These are phyloP conservation scores for Dalbergia oliveri DNA, from an alignment of 306 rosid species.

Conservation along the genomic window DNA sequence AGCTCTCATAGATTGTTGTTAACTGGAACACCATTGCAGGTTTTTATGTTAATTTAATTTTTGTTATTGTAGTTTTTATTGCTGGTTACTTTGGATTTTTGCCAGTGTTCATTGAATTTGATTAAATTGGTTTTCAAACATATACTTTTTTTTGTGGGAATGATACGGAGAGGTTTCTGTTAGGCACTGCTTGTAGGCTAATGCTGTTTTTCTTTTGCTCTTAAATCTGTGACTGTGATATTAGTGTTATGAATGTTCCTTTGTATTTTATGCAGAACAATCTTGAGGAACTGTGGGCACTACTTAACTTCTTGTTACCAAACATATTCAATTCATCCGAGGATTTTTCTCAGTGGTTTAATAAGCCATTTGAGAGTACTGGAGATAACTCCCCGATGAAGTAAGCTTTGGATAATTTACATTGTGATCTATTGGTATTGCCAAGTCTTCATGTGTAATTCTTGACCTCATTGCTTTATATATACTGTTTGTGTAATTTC, in stretches of 20 bases:
- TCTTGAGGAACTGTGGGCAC: conserved; percentile 98
- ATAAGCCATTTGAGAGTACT: conserved; percentile 93
- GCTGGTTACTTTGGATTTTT: conserved; percentile 56
- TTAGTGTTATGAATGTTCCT: conserved; percentile 40
- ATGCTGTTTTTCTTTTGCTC: not conserved
- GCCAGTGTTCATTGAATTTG: conserved; percentile 25
- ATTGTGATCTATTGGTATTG: conserved; percentile 33
- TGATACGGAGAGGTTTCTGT: conserved; percentile 25
- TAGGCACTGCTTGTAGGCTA: conserved; percentile 28
- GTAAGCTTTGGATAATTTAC: conserved; percentile 58
- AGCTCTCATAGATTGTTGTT: conserved; percentile 97
- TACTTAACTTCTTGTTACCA: conserved; percentile 96
- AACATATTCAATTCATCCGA: conserved; percentile 96
- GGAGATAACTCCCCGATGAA: conserved; percentile 94
- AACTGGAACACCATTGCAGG: conserved; percentile 99
- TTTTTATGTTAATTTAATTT: conserved; percentile 29
- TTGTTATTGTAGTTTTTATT: conserved; percentile 33
- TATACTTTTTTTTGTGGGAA: not conserved
- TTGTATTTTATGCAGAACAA: conserved; percentile 63
- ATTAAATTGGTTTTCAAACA: conserved; percentile 2
- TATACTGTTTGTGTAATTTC: conserved; percentile 35
- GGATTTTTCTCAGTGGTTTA: conserved; percentile 99
- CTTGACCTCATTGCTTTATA: conserved; percentile 35
- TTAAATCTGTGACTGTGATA: not conserved
- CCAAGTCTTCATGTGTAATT: not conserved